Conservation (phyloP, 192 early-diverging fungal species). For the Backusella psychrophila region DNA sequence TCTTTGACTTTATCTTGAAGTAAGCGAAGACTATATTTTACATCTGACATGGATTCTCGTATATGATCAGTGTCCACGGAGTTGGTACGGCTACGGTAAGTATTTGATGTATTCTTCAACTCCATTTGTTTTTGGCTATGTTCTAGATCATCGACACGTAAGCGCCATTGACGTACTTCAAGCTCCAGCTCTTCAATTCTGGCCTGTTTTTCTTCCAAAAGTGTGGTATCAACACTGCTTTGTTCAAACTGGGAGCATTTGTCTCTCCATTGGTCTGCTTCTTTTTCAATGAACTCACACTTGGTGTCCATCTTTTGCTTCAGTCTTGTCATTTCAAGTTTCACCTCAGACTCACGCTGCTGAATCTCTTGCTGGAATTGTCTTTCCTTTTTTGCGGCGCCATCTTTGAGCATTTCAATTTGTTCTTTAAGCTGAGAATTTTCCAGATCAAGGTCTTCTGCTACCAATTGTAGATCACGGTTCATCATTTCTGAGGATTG, state of each 20-base stretch:
- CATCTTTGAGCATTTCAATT: slow-evolving; percentile 15
- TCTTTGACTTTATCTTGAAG: slow-evolving; percentile 17
- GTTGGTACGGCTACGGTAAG: neutral
- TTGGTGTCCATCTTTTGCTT: slow-evolving; percentile 20
- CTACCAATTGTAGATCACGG: slow-evolving; percentile 17
- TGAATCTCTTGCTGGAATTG: neutral
- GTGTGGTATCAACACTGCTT: neutral
- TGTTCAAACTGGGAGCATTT: slow-evolving; percentile 23
- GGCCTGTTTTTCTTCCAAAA: slow-evolving; percentile 5
- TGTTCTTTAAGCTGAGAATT: slow-evolving; percentile 9
- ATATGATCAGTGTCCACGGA: neutral
- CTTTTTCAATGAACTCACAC: slow-evolving; percentile 21
- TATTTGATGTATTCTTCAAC: neutral
- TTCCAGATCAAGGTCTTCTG: slow-evolving; percentile 20
- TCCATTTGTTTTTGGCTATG: slow-evolving; percentile 10
- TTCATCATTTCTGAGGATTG: slow-evolving; percentile 29
- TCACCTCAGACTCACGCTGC: neutral
- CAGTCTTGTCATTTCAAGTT: slow-evolving; percentile 23
- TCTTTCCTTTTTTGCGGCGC: slow-evolving; percentile 3
- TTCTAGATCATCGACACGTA: slow-evolving; percentile 12
- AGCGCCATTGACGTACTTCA: slow-evolving; percentile 12
- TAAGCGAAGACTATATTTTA: slow-evolving; percentile 19
- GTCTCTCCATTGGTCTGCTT: slow-evolving; percentile 10
- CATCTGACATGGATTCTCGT: slow-evolving; percentile 11
- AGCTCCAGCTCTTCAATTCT: slow-evolving; percentile 9